Percentiles rank a stretch among this genome's conserved stretches.
These are phyloP conservation scores for Closterium sp. DNA, from an alignment of 139 green algal species.

Conservation along the genomic window DNA sequence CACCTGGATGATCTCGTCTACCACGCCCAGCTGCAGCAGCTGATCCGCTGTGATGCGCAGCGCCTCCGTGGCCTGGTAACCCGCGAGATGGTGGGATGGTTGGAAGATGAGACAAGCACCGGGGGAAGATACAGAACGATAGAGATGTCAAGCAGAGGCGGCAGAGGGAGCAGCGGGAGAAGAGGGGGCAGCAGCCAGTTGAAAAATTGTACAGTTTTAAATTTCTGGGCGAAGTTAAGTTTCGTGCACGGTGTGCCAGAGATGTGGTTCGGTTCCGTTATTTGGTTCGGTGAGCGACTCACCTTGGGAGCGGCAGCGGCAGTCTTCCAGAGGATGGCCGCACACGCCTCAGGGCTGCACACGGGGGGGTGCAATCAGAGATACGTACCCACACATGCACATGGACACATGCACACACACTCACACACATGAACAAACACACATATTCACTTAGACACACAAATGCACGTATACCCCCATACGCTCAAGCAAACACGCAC, in stretches of 20 bases:
- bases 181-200: no score
- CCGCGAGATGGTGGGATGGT: no score
- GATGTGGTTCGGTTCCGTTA: no score
- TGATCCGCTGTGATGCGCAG: background rate
- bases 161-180: no score
- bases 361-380: background rate
- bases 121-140: no score
- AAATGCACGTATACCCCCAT: background rate
- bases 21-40: background rate
- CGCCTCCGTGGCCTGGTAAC: background rate
- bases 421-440: background rate
- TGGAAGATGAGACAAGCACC: no score
- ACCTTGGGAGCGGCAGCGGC: background rate
- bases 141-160: no score
- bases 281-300: background rate
- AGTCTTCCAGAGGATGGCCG: background rate
- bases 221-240: no score
- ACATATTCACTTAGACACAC: background rate
- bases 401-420: background rate
- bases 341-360: background rate
- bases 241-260: no score
- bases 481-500: background rate
- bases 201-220: no score
- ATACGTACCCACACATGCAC: background rate
- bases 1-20: background rate